Conservation (phyloP, 345 rosid genomes). For the Zanthoxylum bungeanum region DNA sequence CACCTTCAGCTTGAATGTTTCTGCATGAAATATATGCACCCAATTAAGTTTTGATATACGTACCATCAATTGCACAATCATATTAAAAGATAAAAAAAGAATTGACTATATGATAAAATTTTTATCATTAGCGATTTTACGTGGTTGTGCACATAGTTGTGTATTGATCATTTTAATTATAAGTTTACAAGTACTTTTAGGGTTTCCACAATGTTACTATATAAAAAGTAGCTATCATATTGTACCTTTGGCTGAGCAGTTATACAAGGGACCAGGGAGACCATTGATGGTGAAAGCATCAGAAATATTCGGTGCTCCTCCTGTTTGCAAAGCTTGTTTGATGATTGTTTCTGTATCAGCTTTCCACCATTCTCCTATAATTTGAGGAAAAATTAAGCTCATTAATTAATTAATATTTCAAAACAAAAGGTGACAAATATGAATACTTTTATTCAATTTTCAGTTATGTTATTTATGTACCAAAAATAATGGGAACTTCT, state of each 20-base stretch:
- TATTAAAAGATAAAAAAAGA: no score
- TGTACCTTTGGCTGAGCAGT: slow-evolving; percentile 46
- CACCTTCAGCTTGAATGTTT: slow-evolving; percentile 50
- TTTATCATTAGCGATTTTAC: no score
- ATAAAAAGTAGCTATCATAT: no score
- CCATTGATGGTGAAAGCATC: slow-evolving; percentile 58
- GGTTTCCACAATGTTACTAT: no score
- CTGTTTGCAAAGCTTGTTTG: slow-evolving; percentile 43
- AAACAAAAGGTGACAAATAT: background rate
- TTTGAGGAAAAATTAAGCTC: background rate
- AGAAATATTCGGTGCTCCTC: slow-evolving; percentile 49
- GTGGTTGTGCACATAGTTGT: no score
- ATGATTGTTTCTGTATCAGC: slow-evolving; percentile 42
- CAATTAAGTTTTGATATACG: no score
- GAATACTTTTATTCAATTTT: background rate
- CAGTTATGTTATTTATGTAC: slow-evolving; percentile 12
- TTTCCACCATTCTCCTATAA: slow-evolving; percentile 61
- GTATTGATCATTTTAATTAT: no score
- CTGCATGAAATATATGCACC: slow-evolving; percentile 22
- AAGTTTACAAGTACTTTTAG: no score
- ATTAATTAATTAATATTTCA: background rate
- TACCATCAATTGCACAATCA: no score
- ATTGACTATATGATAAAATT: no score
- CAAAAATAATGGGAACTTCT: slow-evolving; percentile 47
- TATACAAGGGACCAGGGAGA: slow-evolving; percentile 43